Base-by-base conservation (phyloP, 2,329 filamentous ascomycete genomes). In the Neonectria faginata region DNA sequence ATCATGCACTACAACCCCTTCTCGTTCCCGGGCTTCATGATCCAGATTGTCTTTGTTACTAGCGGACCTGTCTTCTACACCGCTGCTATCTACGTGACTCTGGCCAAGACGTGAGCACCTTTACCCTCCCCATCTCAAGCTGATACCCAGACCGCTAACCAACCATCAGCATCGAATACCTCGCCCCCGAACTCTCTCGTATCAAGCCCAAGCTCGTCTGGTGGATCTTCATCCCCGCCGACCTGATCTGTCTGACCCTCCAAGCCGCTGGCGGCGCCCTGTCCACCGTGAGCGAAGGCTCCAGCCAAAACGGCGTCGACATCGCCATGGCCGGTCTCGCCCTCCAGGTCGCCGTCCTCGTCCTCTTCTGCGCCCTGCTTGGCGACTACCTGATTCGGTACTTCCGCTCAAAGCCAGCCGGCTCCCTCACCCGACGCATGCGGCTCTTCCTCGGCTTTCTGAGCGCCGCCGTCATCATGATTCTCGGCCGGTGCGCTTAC, bases 71-170 rank as follows among this genome's bases (percentile, higher is more conserved):
- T 80, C 0, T 80, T 75, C 20, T 80, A 88, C 82, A 67, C 86
- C 8, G 89, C 88, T 1, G 86, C 87, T 33, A 87, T 91, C 58
- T 92, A 92, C 72, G 83, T 91, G 29, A 89, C 87, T 12, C 80
- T 90, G 4, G 76, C 77, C 41, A 79, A 78, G 67, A 76, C 74
- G 79, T 80, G 50, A 68, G 75, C 68, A 56, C 22, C 1, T 3
- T 3, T 3, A 1, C 3, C 0, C 3, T 10, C 22, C 2, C 5
- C 2, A 6, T 18, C 8, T 2, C 10, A 3, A 2, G 0, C 5
- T 2, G 10, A 62, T 71, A 33, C 72, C 62, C 29, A 16, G 0
- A 0, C 2, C 12, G 5, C 20, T 33, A n/a, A 51, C 22, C 10
- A 3, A 11, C 3, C 8, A 20, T n/a, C 14, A 81, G 80, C 1